A percentile compares a stretch with the other conserved stretches of the same genome.
phyloP scores from a whole-genome alignment of 2,329 filamentous ascomycete species.

The Aspergillus costaricaensis region DNA sequence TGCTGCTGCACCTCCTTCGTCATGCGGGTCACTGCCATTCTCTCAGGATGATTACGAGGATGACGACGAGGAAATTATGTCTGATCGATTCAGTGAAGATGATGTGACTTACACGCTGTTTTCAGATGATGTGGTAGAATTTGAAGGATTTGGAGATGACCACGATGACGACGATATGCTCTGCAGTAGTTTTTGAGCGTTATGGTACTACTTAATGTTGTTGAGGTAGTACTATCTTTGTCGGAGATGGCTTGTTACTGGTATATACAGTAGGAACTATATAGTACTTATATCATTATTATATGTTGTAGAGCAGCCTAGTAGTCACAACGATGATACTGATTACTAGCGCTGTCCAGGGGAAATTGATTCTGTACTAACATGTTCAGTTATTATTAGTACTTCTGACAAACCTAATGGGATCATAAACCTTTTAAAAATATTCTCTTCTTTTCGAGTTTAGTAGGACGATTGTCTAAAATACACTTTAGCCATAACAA shows the following conservation, averaged over 20 bases:
- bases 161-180: conserved; percentile 11
- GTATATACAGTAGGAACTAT: not conserved
- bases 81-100: not conserved
- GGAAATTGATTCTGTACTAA: too few relatives aligned
- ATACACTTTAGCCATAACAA: not conserved
- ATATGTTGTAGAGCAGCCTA: too few relatives aligned
- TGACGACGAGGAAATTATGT: conserved; percentile 3
- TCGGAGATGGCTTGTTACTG: not conserved
- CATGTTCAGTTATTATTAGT: too few relatives aligned
- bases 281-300: too few relatives aligned
- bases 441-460: too few relatives aligned
- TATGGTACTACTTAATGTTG: not conserved
- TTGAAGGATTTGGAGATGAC: not conserved
- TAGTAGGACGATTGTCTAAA: not conserved
- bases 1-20: not conserved
- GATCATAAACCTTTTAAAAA: too few relatives aligned
- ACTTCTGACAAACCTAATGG: too few relatives aligned
- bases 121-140: not conserved
- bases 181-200: conserved; percentile 3
- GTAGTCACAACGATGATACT: too few relatives aligned
- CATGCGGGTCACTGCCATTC: not conserved
- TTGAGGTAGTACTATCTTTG: not conserved
- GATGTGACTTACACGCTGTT: not conserved
- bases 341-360: too few relatives aligned
- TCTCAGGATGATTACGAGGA: not conserved